Evolutionary conservation across 2,329 filamentous ascomycete species (phyloP).

Genomic region (Spiromastix sp.): DNA sequence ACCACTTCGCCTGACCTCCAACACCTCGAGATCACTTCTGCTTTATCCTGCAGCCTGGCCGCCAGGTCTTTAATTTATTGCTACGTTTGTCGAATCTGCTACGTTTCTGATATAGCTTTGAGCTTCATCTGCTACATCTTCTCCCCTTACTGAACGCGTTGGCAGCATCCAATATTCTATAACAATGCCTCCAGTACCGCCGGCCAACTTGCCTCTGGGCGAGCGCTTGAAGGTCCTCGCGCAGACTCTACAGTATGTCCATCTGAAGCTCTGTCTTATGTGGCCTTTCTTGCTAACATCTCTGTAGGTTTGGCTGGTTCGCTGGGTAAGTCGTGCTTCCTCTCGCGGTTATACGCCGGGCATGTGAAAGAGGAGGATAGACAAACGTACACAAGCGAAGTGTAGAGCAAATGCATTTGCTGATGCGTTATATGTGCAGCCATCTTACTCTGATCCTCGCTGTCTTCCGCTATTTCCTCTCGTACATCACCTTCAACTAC

Average conservation of each 20-base stretch:
- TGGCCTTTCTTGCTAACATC: constrained; percentile 10
- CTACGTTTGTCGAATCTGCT: not conserved
- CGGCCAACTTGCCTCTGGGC: constrained; percentile 56
- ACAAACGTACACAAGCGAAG: not conserved
- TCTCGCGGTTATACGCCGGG: constrained; percentile 5
- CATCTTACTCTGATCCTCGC: constrained; percentile 78
- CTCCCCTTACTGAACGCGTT: not conserved
- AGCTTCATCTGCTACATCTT: not conserved
- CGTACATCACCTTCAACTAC: constrained; percentile 83
- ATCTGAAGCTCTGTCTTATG: constrained; percentile 24
- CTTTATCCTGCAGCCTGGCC: constrained; percentile 2
- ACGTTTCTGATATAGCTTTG: not conserved
- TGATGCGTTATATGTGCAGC: constrained; percentile 36
- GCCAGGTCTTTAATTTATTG: not conserved
- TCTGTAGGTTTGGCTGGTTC: constrained; percentile 58
- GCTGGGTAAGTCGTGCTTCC: constrained; percentile 52
- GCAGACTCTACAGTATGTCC: constrained; percentile 80
- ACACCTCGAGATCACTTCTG: not conserved
- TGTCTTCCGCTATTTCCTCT: constrained; percentile 72
- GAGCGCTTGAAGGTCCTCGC: constrained; percentile 69
- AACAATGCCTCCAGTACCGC: constrained; percentile 65
- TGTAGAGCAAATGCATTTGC: constrained; percentile 3
- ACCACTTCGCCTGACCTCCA: not conserved
- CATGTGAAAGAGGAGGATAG: not conserved
- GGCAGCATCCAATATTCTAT: constrained; percentile 1